Percentiles rank a stretch among this genome's conserved stretches.
These are phyloP conservation scores for Leavenworthia alabamica DNA, from an alignment of 345 rosid species.

Conservation along the genomic window DNA sequence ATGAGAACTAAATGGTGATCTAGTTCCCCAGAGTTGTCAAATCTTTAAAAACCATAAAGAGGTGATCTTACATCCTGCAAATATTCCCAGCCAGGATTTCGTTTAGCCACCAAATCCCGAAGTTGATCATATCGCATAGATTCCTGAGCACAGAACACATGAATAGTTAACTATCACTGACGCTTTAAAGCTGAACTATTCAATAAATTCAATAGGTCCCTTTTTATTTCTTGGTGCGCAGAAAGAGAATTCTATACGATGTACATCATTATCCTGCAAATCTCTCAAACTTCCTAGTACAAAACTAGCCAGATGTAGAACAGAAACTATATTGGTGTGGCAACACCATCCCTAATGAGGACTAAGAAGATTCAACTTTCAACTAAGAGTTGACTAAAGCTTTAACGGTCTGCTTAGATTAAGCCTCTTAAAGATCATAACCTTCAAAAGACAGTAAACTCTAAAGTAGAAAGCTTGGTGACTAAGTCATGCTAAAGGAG, in stretches of 20 bases:
- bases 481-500: not conserved
- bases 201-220: not conserved
- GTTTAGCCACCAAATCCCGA: conserved; percentile 69
- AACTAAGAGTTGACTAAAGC: not conserved
- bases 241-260: not conserved
- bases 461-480: not conserved
- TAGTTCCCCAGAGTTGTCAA: not conserved
- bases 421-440: conserved; percentile 6
- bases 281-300: not conserved
- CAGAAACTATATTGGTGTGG: not conserved
- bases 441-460: conserved; percentile 4
- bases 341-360: not conserved
- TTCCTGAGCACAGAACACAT: conserved; percentile 47
- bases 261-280: not conserved
- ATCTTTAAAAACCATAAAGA: not conserved
- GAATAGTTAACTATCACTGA: not conserved
- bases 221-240: not conserved
- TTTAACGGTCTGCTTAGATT: not conserved
- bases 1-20: conserved; percentile 8
- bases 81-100: conserved; percentile 90
- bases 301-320: not conserved
- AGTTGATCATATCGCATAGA: conserved; percentile 86
- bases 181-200: not conserved
- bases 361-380: conserved; percentile 1
- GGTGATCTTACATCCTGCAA: conserved; percentile 68